These are phyloP conservation scores for Brettanomyces anomalus DNA, from an alignment of 805 yeast species.

Conservation along the genomic window DNA sequence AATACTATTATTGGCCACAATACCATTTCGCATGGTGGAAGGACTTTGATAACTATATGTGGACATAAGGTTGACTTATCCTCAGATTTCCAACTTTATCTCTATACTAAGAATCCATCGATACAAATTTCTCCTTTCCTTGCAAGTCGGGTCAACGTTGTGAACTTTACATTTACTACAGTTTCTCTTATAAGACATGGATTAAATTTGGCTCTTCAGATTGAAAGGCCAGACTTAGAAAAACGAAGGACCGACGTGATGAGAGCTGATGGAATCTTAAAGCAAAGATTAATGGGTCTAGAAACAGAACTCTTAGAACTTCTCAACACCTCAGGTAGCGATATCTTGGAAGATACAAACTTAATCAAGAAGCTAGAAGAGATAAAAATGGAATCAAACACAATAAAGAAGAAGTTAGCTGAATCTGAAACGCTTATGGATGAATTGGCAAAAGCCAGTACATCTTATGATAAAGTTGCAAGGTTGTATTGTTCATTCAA, in stretches of 20 bases:
- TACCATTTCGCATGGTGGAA: constrained; percentile 56
- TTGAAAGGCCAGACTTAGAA: constrained; percentile 61
- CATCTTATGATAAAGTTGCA: constrained; percentile 46
- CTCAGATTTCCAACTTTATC: constrained; percentile 47
- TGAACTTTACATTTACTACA: constrained; percentile 68
- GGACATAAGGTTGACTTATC: constrained; percentile 58
- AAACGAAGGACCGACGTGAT: constrained; percentile 43
- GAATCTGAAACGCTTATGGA: constrained; percentile 49
- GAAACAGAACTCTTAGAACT: constrained; percentile 53
- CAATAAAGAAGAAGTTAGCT: constrained; percentile 41
- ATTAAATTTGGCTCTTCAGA: constrained; percentile 43
- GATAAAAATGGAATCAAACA: constrained; percentile 53
- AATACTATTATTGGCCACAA: constrained; percentile 56
- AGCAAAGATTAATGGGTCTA: constrained; percentile 39
- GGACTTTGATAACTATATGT: constrained; percentile 54
- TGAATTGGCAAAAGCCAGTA: constrained; percentile 40
- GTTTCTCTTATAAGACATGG: constrained; percentile 57
- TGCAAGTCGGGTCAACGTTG: constrained; percentile 48
- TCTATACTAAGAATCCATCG: constrained; percentile 54
- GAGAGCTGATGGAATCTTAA: constrained; percentile 51
- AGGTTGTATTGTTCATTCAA: constrained; percentile 43
- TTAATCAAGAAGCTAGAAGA: constrained; percentile 52
- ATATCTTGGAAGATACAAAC: constrained; percentile 58
- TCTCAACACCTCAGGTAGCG: constrained; percentile 48
- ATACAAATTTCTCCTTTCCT: constrained; percentile 43